Percentiles rank a stretch among this genome's conserved stretches.
Evolutionary conservation across 495 filamentous ascomycete genomes (phyloP).

Genomic region (Clohesyomyces aquaticus): DNA sequence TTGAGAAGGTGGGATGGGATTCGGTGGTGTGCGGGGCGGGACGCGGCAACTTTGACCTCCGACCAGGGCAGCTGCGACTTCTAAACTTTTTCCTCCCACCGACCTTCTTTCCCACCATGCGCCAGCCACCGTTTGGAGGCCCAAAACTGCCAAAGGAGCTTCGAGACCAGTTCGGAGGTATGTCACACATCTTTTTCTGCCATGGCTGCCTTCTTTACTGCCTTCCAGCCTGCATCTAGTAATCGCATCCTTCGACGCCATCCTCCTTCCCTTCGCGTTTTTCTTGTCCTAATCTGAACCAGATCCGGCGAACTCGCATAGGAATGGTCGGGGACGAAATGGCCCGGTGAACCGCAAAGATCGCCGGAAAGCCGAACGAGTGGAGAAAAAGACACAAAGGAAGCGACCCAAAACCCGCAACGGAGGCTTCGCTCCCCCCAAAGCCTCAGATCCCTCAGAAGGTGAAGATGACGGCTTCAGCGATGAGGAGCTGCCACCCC

Average conservation of each 20-base stretch:
- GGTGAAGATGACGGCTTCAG: conserved; percentile 43
- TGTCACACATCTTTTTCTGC: conserved; percentile 43
- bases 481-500: conserved; percentile 14
- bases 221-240: background rate
- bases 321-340: conserved; percentile 41
- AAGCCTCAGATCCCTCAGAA: conserved; percentile 26
- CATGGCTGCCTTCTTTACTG: background rate
- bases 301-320: conserved; percentile 17
- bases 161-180: conserved; percentile 59
- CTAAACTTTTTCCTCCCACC: conserved; percentile 32
- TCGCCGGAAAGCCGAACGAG: conserved; percentile 60
- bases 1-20: conserved; percentile 26
- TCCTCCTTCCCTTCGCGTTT: no score
- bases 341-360: conserved; percentile 61
- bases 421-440: conserved; percentile 34
- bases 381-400: conserved; percentile 56
- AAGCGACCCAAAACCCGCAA: conserved; percentile 19
- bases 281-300: conserved; percentile 3
- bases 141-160: conserved; percentile 67
- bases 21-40: conserved; percentile 3
- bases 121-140: conserved; percentile 55
- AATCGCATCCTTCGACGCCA: no score
- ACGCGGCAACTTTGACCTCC: conserved; percentile 8
- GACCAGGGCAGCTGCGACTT: conserved; percentile 40
- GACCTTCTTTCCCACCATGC: conserved; percentile 38